Base-by-base conservation (phyloP, 192 early-diverging fungal genomes). In the Allomyces macrogynus region DNA sequence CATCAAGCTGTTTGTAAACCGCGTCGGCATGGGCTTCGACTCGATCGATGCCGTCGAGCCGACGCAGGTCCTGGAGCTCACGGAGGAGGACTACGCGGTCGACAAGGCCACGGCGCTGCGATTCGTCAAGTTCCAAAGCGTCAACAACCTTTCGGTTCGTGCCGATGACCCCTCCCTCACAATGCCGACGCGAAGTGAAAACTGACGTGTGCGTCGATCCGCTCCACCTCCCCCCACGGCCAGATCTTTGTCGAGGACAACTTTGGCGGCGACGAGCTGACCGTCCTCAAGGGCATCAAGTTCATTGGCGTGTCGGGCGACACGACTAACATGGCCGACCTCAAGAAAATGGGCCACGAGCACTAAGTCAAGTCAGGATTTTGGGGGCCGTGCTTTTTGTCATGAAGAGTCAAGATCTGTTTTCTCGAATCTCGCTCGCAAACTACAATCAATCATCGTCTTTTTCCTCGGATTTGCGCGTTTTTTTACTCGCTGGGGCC, bases 121-220 rank as follows among this genome's bases (percentile, higher is more conserved):
- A 61, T 97, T 90, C 73, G 94, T 97, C 65, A 89, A 90, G 64
- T 97, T 91, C 76, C 94, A 97, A 77, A 86, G 80, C 65, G 85
- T 97, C 32, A 84, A 78, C 63, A 87, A 75, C 66, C 61, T 96
- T 63, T 82, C 87, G 61, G 79, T 87, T 71, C 67, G 74, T 40
- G 32, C 7, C 7, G 32, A 2, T 40, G 3, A 8, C 32, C 32
- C 32, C 8, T 8, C 32, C 32, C 4, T 7, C 0, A 2, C 32
- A 40, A n/a, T 40, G 8, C 32, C 7, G 32, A 40, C 3, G 4
- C 3, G 32, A 3, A 40, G 7, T 40, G 68, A 43, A 24, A 24
- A 23, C 12, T 14, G 24, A n/a, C 44, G 12, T 60, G 24, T 23
- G n/a, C 49, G 8, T 24, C 25, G 62, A n/a, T 8, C 66, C 10